Conservation (phyloP, 495 filamentous ascomycete genomes). For the Daldinia bambusicola region DNA sequence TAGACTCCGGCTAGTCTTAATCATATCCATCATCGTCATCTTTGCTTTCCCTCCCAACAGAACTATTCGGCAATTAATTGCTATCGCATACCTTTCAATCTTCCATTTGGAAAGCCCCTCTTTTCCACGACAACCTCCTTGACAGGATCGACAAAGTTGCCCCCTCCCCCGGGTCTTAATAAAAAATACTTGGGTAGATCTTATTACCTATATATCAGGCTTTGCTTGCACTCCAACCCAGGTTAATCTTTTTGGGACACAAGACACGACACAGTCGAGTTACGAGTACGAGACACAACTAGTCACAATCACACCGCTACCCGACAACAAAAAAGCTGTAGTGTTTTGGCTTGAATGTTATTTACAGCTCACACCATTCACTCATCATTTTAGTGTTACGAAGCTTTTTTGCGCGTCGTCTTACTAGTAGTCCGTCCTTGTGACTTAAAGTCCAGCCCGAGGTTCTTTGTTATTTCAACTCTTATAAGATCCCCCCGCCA, state of each 20-base stretch:
- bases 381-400: slow-evolving; percentile 20
- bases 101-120: slow-evolving; percentile 33
- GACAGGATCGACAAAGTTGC: slow-evolving; percentile 40
- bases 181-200: slow-evolving; percentile 39
- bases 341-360: slow-evolving; percentile 29
- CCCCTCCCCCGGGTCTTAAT: slow-evolving; percentile 40
- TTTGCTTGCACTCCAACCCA: slow-evolving; percentile 21
- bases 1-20: slow-evolving; percentile 42
- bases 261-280: slow-evolving; percentile 32
- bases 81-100: slow-evolving; percentile 38
- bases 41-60: slow-evolving; percentile 18
- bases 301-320: slow-evolving; percentile 41
- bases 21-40: slow-evolving; percentile 21
- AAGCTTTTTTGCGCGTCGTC: slow-evolving; percentile 34
- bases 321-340: slow-evolving; percentile 25
- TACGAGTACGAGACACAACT: slow-evolving; percentile 30
- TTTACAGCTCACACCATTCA: neutral
- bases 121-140: slow-evolving; percentile 43
- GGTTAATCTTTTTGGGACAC: slow-evolving; percentile 26
- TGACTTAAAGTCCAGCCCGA: slow-evolving; percentile 27
- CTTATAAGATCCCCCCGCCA: slow-evolving; percentile 32
- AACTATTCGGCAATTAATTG: slow-evolving; percentile 43
- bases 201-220: slow-evolving; percentile 42
- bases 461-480: slow-evolving; percentile 8
- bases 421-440: slow-evolving; percentile 14